Evolutionary conservation across 768 basidiomycete species (phyloP).

Genomic region (Trichaptum fuscoviolaceum): DNA sequence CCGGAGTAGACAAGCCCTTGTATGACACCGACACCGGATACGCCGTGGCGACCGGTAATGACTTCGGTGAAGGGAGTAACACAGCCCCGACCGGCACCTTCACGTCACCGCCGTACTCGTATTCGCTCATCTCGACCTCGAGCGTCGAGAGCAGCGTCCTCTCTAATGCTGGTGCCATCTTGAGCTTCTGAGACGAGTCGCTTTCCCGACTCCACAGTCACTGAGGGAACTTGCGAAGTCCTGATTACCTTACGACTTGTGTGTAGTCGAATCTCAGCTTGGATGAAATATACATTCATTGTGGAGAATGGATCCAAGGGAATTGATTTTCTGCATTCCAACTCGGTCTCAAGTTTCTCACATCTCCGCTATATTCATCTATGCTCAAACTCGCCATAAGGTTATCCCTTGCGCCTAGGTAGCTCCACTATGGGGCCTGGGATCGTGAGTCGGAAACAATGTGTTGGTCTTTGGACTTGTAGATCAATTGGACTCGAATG

Average conservation of each 20-base stretch:
- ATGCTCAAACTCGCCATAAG: too few relatives aligned
- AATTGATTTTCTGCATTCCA: too few relatives aligned
- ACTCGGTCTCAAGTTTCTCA: too few relatives aligned
- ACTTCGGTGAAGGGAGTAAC: conserved; percentile 16
- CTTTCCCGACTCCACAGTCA: not conserved
- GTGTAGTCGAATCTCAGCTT: not conserved
- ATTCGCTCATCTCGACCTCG: conserved; percentile 24
- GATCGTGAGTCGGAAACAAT: too few relatives aligned
- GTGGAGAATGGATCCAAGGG: too few relatives aligned
- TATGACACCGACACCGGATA: conserved; percentile 13
- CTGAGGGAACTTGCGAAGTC: too few relatives aligned
- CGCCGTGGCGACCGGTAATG: conserved; percentile 12
- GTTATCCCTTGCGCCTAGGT: too few relatives aligned
- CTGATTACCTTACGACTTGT: not conserved
- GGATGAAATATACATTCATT: not conserved
- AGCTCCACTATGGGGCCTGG: too few relatives aligned
- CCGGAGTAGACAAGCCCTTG: conserved; percentile 6
- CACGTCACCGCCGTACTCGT: conserved; percentile 30
- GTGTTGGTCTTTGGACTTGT: too few relatives aligned
- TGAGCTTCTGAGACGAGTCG: conserved; percentile 18
- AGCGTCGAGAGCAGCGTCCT: conserved; percentile 24
- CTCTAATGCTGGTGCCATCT: conserved; percentile 24
- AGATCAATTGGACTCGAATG: too few relatives aligned
- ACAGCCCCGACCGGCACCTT: conserved; percentile 29
- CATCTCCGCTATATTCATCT: too few relatives aligned